Evolutionary conservation across 2,329 filamentous ascomycete genomes (phyloP), one percentile per base, ranked within the genome.

Genomic region (Clonostachys solani): DNA sequence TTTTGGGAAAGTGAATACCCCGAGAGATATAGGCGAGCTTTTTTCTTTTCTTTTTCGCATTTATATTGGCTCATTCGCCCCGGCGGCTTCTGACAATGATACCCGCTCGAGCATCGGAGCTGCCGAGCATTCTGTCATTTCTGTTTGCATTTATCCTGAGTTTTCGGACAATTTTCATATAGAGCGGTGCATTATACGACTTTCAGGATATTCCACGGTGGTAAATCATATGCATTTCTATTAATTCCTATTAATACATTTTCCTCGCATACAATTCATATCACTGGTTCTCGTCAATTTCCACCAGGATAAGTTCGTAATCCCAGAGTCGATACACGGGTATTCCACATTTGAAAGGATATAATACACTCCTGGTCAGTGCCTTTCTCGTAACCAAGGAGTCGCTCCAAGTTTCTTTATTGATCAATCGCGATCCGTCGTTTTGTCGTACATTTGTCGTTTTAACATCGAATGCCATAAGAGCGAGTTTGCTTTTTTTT

Each of bases 81-180:
- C 23, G 12, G 19, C 42, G 37, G 45, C 42, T 46, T 35, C 37
- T 34, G 40, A 40, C 45, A 40, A 46, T 45, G 46, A 47, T 47
- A 47, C 46, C 46, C 46, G 46, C 46, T 38, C 23, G 23, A 29
- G 23, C 23, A 29, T 29, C 23, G 10, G 23, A 29, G 23, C 23
- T 29, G 23, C 23, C 23, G 23, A 29, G 23, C 23, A 29, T 29
- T 10, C 23, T 29, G 23, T 29, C 23, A 29, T 29, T 29, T 29
- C 23, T 29, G 23, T 29, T 29, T 29, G 23, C 23, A 29, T 29
- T 29, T 5, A 29, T 29, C 23, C 23, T 29, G 23, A 29, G 23
- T 29, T 29, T 29, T 29, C 13, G 41, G 33, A 38, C 33, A 12
- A 34, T 34, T 42, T 23, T 12, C 9, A 38, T 23, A 13, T 23